Evolutionary conservation across 805 yeast species (phyloP).

Genomic region (Saccharomyces cerevisiae): DNA sequence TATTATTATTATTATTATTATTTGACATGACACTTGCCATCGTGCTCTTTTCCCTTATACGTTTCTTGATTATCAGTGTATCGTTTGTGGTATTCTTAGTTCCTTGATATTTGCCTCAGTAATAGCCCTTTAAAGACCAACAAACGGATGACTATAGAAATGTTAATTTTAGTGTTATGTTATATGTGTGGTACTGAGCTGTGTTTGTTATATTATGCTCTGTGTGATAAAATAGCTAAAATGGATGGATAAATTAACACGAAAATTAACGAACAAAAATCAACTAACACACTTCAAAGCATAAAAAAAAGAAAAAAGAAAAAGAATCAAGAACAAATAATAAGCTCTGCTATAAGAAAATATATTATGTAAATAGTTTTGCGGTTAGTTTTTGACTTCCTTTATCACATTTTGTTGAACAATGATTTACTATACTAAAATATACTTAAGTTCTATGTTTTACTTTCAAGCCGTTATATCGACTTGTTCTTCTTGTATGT

Average conservation of each 20-base stretch:
- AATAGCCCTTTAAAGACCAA: background rate
- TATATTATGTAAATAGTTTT: background rate
- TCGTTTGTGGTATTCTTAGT: background rate
- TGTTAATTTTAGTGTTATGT: background rate
- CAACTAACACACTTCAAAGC: background rate
- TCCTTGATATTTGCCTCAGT: background rate
- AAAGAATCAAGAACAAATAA: background rate
- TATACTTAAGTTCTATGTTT: background rate
- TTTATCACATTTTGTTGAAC: background rate
- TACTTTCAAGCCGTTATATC: constrained; percentile 26
- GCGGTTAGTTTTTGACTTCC: too few species aligned
- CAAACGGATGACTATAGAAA: background rate
- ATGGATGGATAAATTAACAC: background rate
- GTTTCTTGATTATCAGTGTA: background rate
- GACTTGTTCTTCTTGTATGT: constrained; percentile 57
- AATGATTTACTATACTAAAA: background rate
- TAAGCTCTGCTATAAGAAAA: background rate
- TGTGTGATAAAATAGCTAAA: background rate
- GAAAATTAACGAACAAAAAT: background rate
- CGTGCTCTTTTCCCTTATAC: background rate
- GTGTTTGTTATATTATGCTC: background rate
- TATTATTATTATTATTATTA: background rate
- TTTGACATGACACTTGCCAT: background rate
- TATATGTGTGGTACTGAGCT: background rate
- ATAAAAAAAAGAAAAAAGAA: background rate